A percentile compares a stretch with the other conserved stretches of the same genome.
Conservation (phyloP, 1,284 basidiomycete genomes). For the Somion occarium region DNA sequence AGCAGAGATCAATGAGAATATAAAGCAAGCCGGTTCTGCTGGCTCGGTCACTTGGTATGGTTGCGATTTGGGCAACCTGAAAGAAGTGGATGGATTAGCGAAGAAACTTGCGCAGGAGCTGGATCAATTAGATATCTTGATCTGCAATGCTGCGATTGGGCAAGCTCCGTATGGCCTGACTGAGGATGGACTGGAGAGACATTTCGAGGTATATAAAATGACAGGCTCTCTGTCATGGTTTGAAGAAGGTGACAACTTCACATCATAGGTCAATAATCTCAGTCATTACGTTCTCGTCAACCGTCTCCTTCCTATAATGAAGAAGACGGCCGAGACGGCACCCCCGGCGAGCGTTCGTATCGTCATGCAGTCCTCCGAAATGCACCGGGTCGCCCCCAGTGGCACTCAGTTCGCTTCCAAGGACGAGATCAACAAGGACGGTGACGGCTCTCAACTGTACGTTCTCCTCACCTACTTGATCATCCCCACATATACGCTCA, state of each 20-base stretch:
- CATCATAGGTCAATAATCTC: conserved; percentile 26
- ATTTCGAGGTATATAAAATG: conserved; percentile 25
- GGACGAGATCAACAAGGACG: conserved; percentile 25
- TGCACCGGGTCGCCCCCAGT: conserved; percentile 22
- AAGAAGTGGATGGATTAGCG: conserved; percentile 21
- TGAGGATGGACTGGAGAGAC: conserved; percentile 26
- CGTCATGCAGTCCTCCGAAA: conserved; percentile 28
- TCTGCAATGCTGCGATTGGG: conserved; percentile 28
- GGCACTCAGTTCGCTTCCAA: conserved; percentile 23
- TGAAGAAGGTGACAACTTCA: not conserved
- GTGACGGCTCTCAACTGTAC: conserved; percentile 22
- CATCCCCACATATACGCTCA: not conserved
- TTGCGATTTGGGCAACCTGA: conserved; percentile 22
- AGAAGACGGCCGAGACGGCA: conserved; percentile 23
- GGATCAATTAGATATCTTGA: conserved; percentile 25
- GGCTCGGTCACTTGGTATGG: conserved; percentile 24
- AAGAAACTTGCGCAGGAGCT: conserved; percentile 21
- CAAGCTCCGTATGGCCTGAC: conserved; percentile 26
- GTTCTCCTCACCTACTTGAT: not conserved
- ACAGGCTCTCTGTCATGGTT: not conserved
- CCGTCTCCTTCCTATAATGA: conserved; percentile 25
- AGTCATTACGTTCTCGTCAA: conserved; percentile 26
- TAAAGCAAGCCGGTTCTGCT: conserved; percentile 67
- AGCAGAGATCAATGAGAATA: conserved; percentile 37
- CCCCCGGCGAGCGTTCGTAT: conserved; percentile 25